Evolutionary conservation across 306 rosid genomes (phyloP).

Genomic region (Begonia peltatifolia): DNA sequence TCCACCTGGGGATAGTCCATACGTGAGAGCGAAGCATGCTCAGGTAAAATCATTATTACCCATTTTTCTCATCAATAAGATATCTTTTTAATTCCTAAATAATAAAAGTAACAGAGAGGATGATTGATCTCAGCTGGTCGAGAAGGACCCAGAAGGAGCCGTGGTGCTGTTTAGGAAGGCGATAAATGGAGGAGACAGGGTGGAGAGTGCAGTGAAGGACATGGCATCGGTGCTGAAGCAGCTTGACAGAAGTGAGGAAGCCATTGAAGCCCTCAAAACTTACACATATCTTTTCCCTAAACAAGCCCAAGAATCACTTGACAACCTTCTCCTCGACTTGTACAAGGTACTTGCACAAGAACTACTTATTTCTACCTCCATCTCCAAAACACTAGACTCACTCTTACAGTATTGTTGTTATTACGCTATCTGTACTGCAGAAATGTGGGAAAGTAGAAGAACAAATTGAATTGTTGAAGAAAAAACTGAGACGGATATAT

Average conservation of each 20-base stretch:
- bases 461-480: conserved; percentile 61
- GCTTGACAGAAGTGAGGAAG: conserved; percentile 59
- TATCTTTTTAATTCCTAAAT: no score
- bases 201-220: conserved; percentile 84
- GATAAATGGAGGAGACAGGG: conserved; percentile 64
- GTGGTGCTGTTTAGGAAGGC: conserved; percentile 69
- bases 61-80: no score
- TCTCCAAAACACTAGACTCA: no score
- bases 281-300: conserved; percentile 55
- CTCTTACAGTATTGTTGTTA: no score
- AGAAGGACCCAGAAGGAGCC: conserved; percentile 69
- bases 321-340: conserved; percentile 71
- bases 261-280: conserved; percentile 62
- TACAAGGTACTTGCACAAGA: conserved; percentile 18
- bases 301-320: conserved; percentile 85
- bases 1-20: conserved; percentile 23
- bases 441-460: conserved; percentile 77
- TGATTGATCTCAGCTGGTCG: conserved; percentile 40
- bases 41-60: conserved; percentile 25
- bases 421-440: not conserved
- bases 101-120: no score
- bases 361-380: no score
- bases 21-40: conserved; percentile 87
- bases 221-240: conserved; percentile 92
- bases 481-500: conserved; percentile 27